Base-by-base conservation (phyloP, 306 rosid genomes). In the Cicer chorassanicum region DNA sequence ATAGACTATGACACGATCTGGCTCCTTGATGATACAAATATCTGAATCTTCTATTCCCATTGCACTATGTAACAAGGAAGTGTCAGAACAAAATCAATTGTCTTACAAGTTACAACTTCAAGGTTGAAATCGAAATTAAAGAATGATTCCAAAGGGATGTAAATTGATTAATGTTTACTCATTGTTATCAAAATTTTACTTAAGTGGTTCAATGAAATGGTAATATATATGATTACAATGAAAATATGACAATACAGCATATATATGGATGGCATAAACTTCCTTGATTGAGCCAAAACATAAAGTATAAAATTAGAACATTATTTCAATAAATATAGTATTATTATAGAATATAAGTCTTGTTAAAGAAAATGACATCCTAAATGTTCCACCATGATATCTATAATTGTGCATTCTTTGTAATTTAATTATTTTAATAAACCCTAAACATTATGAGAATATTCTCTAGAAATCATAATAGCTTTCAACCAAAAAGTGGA, bases 11-110 rank as follows among this genome's bases (percentile, higher is more conserved):
- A 87, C 93, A 74, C 80, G 21, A 80, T 92, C 98, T 14, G 98
- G 95, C 86, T 90, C 97, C 87, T 89, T 88, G 85, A 90, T 93
- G 86, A 86, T 50, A 82, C 99, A 92, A 80, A 88, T 86, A 80
- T 95, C 97, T 6, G 95, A 70, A 48, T 84, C 99, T 81, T 89
- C 97, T 43, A 82, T 73, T 54, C 85, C 96, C 98, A 90, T 95
- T 63, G 83, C 85, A 65, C 97, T 90, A 67, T 48, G 78, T 36
- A 85, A 76, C 63, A 65, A 66, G 60, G 74, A 84, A 88, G 59
- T 8, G 41, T 64, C 57, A 74, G 16, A 15, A 65, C 65, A 50
- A 48, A 61, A 65, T 43, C 44, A 41, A 41, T 41, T 41, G 44
- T 6, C 9, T 49, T 49, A 49, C 55, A 49, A 49, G 18, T 5